Evolutionary conservation across 164 flowering plant species (phyloP).

Genomic region (Dillenia suffruticosa): DNA sequence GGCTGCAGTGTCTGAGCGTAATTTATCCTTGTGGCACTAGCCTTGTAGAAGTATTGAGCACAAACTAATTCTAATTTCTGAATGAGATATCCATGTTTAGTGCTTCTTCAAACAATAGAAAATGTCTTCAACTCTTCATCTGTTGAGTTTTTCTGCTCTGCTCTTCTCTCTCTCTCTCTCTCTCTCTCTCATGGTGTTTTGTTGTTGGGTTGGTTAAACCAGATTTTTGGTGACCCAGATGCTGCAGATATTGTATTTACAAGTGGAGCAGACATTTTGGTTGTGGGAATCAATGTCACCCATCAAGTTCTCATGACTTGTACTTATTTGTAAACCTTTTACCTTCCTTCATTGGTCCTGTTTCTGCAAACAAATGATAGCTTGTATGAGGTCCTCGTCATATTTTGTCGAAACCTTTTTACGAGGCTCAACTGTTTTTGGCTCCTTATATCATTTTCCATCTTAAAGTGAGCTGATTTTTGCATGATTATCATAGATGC

Average conservation of each 20-base stretch:
- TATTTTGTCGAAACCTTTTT: background rate
- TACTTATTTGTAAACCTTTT: conserved; percentile 16
- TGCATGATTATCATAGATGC: conserved; percentile 36
- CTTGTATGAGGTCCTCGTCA: background rate
- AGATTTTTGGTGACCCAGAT: conserved; percentile 96
- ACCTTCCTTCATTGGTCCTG: background rate
- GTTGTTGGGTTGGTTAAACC: conserved; percentile 14
- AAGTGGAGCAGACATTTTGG: conserved; percentile 83
- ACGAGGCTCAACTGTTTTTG: background rate
- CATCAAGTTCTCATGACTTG: conserved; percentile 91
- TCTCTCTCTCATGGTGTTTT: background rate
- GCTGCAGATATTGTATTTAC: conserved; percentile 96
- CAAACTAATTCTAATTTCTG: too few relatives aligned
- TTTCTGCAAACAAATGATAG: background rate
- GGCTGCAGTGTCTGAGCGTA: too few relatives aligned
- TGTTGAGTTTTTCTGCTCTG: too few relatives aligned
- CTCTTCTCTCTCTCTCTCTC: too few relatives aligned
- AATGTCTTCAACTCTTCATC: too few relatives aligned
- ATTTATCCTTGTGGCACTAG: too few relatives aligned
- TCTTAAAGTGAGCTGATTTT: too few relatives aligned
- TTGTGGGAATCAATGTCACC: conserved; percentile 87
- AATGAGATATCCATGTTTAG: too few relatives aligned
- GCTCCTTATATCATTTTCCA: background rate
- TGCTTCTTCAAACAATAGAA: too few relatives aligned
- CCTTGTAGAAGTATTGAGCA: too few relatives aligned